These are phyloP conservation scores for Leishmania arabica DNA, from an alignment of 208 protist genomes.

Conservation along the genomic window DNA sequence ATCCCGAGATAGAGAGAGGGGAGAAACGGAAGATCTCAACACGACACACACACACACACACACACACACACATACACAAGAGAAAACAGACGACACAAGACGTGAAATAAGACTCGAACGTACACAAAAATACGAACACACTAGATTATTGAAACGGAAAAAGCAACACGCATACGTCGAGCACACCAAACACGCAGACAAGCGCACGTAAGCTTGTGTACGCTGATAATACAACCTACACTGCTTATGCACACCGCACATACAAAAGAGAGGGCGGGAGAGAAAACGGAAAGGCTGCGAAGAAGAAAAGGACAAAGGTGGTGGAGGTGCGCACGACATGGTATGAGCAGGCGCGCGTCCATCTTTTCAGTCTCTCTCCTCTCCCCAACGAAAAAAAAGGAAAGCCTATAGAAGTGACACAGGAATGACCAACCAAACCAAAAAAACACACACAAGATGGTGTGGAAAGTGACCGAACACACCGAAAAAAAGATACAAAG, in stretches of 20 bases:
- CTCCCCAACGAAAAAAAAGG: too few relatives aligned
- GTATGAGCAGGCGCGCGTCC: neutral
- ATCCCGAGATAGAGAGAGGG: neutral
- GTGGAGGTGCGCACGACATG: neutral
- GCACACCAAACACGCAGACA: neutral
- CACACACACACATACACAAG: neutral
- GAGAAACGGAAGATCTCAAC: neutral
- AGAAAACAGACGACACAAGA: neutral
- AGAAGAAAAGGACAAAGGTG: neutral
- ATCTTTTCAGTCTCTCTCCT: too few relatives aligned
- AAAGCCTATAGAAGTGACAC: too few relatives aligned
- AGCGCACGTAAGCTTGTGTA: neutral
- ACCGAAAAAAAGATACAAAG: neutral
- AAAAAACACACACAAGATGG: neutral
- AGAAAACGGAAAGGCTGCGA: neutral
- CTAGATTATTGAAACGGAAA: neutral
- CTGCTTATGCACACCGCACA: neutral
- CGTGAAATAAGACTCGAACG: neutral
- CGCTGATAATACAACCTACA: neutral
- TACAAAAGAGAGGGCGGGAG: neutral
- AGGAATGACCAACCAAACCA: too few relatives aligned
- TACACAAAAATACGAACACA: neutral
- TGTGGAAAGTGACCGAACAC: neutral
- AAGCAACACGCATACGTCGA: neutral
- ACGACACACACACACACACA: neutral